Percentiles rank a stretch among this genome's conserved stretches.
phyloP scores from a whole-genome alignment of 192 early-diverging fungal species.

The Ambispora gerdemannii region DNA sequence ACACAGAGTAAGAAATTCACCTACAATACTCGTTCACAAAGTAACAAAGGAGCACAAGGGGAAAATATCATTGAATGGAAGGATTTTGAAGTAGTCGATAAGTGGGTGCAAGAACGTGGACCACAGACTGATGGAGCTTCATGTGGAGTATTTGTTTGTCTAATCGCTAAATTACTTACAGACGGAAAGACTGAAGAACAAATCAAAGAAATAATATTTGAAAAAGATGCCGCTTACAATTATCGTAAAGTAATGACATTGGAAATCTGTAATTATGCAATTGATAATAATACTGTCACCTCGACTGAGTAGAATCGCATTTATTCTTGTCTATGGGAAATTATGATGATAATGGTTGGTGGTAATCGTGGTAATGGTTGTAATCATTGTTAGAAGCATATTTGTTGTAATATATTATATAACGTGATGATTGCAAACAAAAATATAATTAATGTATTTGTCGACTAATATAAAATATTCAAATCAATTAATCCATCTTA shows the following conservation, averaged over 20 bases:
- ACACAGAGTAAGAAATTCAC: not conserved
- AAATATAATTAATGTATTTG: no score
- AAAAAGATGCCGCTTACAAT: not conserved
- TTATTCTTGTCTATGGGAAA: no score
- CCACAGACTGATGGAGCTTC: conserved; percentile 4
- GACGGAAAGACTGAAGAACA: not conserved
- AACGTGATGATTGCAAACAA: no score
- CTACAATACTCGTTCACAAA: not conserved
- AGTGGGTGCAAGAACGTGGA: not conserved
- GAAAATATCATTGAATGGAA: not conserved
- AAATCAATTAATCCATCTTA: no score
- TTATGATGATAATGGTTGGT: no score
- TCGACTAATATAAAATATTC: no score
- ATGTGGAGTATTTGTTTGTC: conserved; percentile 6
- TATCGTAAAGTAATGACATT: conserved; percentile 6
- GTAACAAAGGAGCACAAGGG: not conserved
- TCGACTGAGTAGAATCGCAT: no score
- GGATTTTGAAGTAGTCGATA: not conserved
- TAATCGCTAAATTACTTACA: not conserved
- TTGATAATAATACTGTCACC: not conserved
- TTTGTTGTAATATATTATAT: no score
- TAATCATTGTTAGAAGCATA: no score
- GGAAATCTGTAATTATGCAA: not conserved
- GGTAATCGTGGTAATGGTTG: no score
- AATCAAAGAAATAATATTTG: not conserved